Base-by-base conservation (phyloP, 768 basidiomycete species). In the Crassisporium funariophilum region DNA sequence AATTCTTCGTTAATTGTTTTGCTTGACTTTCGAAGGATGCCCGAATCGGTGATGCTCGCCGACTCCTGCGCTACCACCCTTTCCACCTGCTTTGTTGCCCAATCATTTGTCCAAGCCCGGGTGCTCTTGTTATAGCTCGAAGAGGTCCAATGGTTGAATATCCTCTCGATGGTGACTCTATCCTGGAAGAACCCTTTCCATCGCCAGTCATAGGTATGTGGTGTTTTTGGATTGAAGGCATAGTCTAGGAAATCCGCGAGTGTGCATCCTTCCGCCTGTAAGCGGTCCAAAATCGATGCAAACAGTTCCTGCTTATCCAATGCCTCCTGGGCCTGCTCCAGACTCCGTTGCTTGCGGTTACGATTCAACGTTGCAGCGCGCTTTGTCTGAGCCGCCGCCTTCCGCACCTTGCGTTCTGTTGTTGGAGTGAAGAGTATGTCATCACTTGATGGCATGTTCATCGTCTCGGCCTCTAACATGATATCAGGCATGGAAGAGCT, bases 111-210 rank as follows among this genome's bases (percentile, higher is more conserved):
- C 13, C 54, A 37, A 1, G 33, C 15, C 0, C 49, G 48, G 2
- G 43, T 58, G 0, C 46, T 52, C 0, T 42, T 8, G 33, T 49
- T 60, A 35, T 61, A 63, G 3, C 19, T 17, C 5, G 50, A 45
- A 2, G 59, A 55, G 1, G 45, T 53, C 65, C 67, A 70, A 38
- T 54, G 54, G 16, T 61, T 40, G 0, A 72, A 49, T 3, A 70
- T 55, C 17, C 40, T 9, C 2, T 34, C 34, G 1, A 50, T 52
- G 13, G 21, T 16, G 1, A 47, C 55, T 9, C 21, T 5, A 24
- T 46, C 5, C 4, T 33, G 24, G 40, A 68, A 68, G 34, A 70
- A 62, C 2, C 59, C 54, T 0, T 56, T 9, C 55, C 57, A 67
- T 12, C 62, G 55, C 8, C 62, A 55, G 9, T 55, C 49, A 15